Evolutionary conservation across 768 basidiomycete genomes (phyloP), one percentile per base, ranked within the genome.

Genomic region (Termitomyces sp.): DNA sequence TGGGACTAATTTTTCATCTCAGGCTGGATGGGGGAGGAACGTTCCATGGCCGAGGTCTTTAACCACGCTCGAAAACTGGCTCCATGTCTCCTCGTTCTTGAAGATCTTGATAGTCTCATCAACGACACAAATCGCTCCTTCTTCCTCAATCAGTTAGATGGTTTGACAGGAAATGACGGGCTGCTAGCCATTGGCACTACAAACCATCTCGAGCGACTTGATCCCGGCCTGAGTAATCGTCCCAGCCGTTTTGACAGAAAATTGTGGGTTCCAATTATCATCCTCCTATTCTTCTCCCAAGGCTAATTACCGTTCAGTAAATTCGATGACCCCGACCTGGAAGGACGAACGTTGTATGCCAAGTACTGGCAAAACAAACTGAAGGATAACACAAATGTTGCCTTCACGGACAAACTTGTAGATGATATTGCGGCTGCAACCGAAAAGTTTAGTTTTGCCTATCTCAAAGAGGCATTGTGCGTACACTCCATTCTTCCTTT

Each of bases 391-490:
- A 73, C 83, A 53, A 75, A 79, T 15, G 79, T 94, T 63, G 71
- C 75, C 4, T 93, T 91, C 76, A 85, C 92, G 0, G 87, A 92
- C 64, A 63, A 75, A 13, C 78, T 94, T 36, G 78, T 87, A 18
- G 71, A 81, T 12, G 81, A 85, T 63, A 76, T 91, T 32, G 90
- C 87, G 6, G 73, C 79, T 11, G 56, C 73, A 60, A 94, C 92
- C 0, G 76, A 81, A 36, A 75, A 78, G 35, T 94, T 94, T 76
- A 91, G 88, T 66, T 94, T 94, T 70, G 91, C 93, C 0, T 94
- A 92, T 72, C 77, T 95, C 67, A 94, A 96, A 71, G 93, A 94
- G 73, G 91, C 85, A 3, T 94, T 94, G 92, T 94, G 70, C 62
- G 90, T 79, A 32, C 18, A 6, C 33, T 40, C n/a, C n/a, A 57